Evolutionary conservation across 1,139 yeast species (phyloP).

Genomic region (Blastobotrys elegans): DNA sequence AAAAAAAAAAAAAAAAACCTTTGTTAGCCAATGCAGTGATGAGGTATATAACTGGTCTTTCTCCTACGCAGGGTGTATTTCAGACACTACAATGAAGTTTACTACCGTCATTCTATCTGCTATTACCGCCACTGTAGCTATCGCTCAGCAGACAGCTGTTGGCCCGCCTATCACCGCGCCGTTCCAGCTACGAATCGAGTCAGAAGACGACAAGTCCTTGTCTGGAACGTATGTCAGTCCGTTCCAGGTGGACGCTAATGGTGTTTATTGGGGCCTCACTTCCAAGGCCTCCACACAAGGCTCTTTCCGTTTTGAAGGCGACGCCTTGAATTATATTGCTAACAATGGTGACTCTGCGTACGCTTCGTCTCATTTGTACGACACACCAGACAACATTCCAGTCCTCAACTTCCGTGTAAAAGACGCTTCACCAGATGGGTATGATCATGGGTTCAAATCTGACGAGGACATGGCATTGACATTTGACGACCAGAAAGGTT

Average conservation of each 20-base stretch:
- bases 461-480: not conserved
- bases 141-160: too few relatives aligned
- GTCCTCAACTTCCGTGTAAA: not conserved
- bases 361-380: not conserved
- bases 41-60: not conserved
- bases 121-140: not conserved
- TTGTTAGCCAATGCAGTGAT: not conserved
- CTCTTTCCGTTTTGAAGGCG: not conserved
- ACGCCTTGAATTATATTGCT: not conserved
- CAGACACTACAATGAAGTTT: too few relatives aligned
- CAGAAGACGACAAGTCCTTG: not conserved
- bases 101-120: not conserved
- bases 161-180: not conserved
- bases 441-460: not conserved
- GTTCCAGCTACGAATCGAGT: not conserved
- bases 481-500: not conserved
- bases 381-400: not conserved
- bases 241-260: not conserved
- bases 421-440: not conserved
- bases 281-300: not conserved
- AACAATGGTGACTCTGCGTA: not conserved
- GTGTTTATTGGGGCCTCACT: not conserved
- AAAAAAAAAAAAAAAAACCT: not conserved
- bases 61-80: not conserved
- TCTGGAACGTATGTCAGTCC: not conserved